A percentile compares a stretch with the other conserved stretches of the same genome.
Conservation (phyloP, 331 rosid genomes). For the Malus hybrid region DNA sequence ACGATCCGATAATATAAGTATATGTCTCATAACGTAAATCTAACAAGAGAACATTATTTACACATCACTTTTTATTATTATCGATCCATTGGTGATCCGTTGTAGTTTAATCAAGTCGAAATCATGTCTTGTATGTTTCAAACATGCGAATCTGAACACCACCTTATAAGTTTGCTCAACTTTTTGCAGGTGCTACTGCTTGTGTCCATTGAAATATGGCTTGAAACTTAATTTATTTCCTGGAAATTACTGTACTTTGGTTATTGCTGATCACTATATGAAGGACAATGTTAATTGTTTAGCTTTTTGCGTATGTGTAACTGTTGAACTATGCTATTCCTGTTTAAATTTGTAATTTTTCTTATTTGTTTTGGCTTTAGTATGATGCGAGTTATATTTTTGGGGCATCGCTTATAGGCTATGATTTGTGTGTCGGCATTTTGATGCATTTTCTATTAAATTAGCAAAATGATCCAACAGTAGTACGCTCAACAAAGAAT, state of each 20-base stretch:
- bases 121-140: not conserved
- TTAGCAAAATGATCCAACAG: not conserved
- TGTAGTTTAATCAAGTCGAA: not conserved
- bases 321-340: slow-evolving; percentile 27
- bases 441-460: not conserved
- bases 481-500: not conserved
- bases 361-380: slow-evolving; percentile 25
- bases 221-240: not conserved
- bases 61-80: not conserved
- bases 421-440: not conserved
- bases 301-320: slow-evolving; percentile 33
- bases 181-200: slow-evolving; percentile 41
- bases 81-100: not conserved
- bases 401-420: not conserved
- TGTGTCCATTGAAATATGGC: slow-evolving; percentile 28
- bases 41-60: not conserved
- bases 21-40: not conserved
- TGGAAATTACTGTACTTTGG: slow-evolving; percentile 9
- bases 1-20: not conserved
- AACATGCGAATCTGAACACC: not conserved
- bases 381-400: not conserved
- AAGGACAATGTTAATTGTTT: slow-evolving; percentile 16
- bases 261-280: slow-evolving; percentile 19
- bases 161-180: not conserved
- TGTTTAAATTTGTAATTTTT: slow-evolving; percentile 28